phyloP scores from a whole-genome alignment of 1,284 basidiomycete genomes.

The Apiotrichum siamense region DNA sequence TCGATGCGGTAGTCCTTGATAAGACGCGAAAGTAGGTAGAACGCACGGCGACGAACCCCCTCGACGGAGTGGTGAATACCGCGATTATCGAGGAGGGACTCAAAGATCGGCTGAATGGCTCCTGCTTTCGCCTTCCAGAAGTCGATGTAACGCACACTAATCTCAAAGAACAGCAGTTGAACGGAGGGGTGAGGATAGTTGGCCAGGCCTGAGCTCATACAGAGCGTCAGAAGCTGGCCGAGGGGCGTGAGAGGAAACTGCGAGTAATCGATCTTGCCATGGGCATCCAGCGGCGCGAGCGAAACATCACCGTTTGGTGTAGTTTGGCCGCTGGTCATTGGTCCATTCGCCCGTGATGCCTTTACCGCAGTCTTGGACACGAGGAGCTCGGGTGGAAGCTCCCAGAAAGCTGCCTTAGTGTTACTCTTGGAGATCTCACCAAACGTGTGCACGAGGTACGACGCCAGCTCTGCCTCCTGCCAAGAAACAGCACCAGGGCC shows the following conservation, averaged over 20 bases:
- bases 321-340: slow-evolving; percentile 30
- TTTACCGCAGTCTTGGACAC: slow-evolving; percentile 32
- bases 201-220: slow-evolving; percentile 77
- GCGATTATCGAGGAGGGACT: slow-evolving; percentile 77
- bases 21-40: slow-evolving; percentile 91
- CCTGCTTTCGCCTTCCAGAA: slow-evolving; percentile 91
- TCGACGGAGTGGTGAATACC: slow-evolving; percentile 78
- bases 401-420: slow-evolving; percentile 46
- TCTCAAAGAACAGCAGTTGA: slow-evolving; percentile 91
- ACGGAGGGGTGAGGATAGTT: slow-evolving; percentile 81
- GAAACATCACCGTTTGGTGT: slow-evolving; percentile 27
- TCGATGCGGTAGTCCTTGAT: slow-evolving; percentile 78
- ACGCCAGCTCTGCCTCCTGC: slow-evolving; percentile 89
- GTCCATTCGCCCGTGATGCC: slow-evolving; percentile 21
- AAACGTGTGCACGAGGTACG: slow-evolving; percentile 88
- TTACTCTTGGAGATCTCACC: slow-evolving; percentile 69
- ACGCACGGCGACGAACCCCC: slow-evolving; percentile 70
- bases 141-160: slow-evolving; percentile 82
- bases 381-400: slow-evolving; percentile 44
- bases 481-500: slow-evolving; percentile 59
- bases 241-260: slow-evolving; percentile 81
- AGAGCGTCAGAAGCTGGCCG: slow-evolving; percentile 80
- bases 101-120: slow-evolving; percentile 75
- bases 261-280: slow-evolving; percentile 68
- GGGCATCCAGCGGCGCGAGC: slow-evolving; percentile 2